Base-by-base conservation (phyloP, 164 flowering plant genomes). In the Pachysandra terminalis region DNA sequence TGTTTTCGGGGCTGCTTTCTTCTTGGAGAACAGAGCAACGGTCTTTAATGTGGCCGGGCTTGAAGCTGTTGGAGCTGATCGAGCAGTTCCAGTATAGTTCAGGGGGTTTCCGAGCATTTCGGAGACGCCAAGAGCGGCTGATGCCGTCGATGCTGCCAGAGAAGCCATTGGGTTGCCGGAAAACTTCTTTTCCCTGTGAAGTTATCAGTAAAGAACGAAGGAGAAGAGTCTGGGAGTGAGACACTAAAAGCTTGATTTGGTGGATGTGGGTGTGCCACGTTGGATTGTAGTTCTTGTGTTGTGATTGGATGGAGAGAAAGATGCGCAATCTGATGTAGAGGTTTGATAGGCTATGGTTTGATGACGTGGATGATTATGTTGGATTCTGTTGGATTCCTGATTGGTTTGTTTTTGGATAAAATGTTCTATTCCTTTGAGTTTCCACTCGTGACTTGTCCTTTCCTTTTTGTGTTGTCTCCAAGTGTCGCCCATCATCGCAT, bases 21-120 rank as follows among this genome's bases (percentile, higher is more conserved):
- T 93, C 86, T 80, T 89, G 58, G 84, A 80, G 86, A 95, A 95
- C 64, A 95, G 89, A 2, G 97, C 89, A 7, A 95, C 90, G 0
- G 87, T 78, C 83, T 89, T 95, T 75, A 83, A 79, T 15, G 83
- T 66, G 25, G 83, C 54, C 0, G 90, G 71, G 74, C 41, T 81
- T 5, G 90, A 83, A 9, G 88, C 52, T 0, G 88, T 51, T 0
- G 93, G 79, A n/a, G 89, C 80, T 0, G 83, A 60, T 55, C 84
- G 71, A 21, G 81, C 69, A 0, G 81, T 61, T 25, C 78, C 65
- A 5, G 76, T 64, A 72, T 79, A 73, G 35, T 81, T 91, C 52
- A 88, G 85, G 15, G 78, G 80, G 78, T 72, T 89, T 23, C 97
- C 90, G 3, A 89, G 84, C 84, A 94, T 82, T 69, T 91, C 93